Percentiles rank a stretch among this genome's conserved stretches.
Evolutionary conservation across 202 grass and related monocot genomes (phyloP).

Genomic region (Bolboschoenoplectus hybrid): DNA sequence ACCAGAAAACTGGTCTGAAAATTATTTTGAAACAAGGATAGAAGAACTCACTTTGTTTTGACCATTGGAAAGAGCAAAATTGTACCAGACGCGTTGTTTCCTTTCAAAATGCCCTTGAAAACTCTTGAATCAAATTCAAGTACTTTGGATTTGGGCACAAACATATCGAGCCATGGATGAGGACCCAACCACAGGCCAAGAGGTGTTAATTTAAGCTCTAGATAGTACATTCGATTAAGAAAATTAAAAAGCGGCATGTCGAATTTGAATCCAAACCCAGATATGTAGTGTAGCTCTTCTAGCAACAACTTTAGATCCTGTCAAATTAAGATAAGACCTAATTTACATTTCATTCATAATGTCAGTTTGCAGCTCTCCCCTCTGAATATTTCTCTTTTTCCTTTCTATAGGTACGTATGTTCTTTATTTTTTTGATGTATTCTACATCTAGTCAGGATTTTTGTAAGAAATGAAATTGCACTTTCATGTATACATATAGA

Average conservation of each 20-base stretch:
- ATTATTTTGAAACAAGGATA: neutral
- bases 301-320: slow-evolving; percentile 41
- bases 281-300: slow-evolving; percentile 39
- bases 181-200: slow-evolving; percentile 58
- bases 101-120: slow-evolving; percentile 61
- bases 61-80: slow-evolving; percentile 67
- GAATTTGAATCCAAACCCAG: slow-evolving; percentile 46
- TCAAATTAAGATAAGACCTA: neutral
- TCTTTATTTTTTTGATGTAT: no score
- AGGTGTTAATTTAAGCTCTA: slow-evolving; percentile 45
- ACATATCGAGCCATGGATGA: slow-evolving; percentile 77
- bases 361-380: neutral
- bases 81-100: slow-evolving; percentile 47
- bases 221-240: slow-evolving; percentile 51
- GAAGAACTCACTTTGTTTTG: slow-evolving; percentile 52
- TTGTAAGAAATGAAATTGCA: no score
- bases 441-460: no score
- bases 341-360: slow-evolving; percentile 29
- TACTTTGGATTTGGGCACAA: slow-evolving; percentile 64
- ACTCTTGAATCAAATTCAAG: slow-evolving; percentile 66
- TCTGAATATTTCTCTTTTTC: no score
- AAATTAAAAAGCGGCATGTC: slow-evolving; percentile 57
- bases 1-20: neutral
- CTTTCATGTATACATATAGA: no score
- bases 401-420: no score